Base-by-base conservation (phyloP, 73 alveolate genomes). In the Symbiodinium pilosum region DNA sequence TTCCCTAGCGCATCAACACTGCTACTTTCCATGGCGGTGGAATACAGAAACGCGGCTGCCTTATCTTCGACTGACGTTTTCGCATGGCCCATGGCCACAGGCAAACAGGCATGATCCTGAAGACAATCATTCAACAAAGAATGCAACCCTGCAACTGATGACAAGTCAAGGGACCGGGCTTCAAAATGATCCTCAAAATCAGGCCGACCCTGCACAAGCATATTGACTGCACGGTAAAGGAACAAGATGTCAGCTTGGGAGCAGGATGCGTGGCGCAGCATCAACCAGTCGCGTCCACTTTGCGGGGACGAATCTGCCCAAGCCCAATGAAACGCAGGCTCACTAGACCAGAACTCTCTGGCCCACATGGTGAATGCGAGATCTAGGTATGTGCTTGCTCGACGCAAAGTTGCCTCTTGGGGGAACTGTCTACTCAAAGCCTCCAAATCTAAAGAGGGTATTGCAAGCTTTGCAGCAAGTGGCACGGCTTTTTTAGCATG, bases 231-330 rank as follows among this genome's bases (percentile, higher is more conserved):
- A 54, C 30, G 71, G 26, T 4, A 54, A 0, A 5, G 16, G n/a
- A 21, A 4, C 16, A 54, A 30, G n/a, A 54, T 21, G 16, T 21
- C 16, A 54, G 16, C 71, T 12, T 30, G 71, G 18, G 71, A 3
- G 26, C 71, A 54, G n/a, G 71, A 20, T 9, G 93, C 81, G 28
- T 43, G 93, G 81, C 43, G 43, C 44, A 42, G 4, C 93, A 85
- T 85, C 81, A 85, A 85, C 93, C 93, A 85, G 28, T 85, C 93
- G 51, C 93, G 42, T 16, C 93, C 93, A 14, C 51, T 4, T n/a
- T 85, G 93, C 18, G 93, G 93, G 11, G 93, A 85, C 9, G 51
- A 21, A 34, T 85, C 93, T 12, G 93, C 93, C 93, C 75, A 85
- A 14, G 93, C 93, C 43, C 28, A 85, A 20, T 42, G 93, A 6